Conservation (phyloP, 345 rosid genomes). For the Pugionium cornutum region DNA sequence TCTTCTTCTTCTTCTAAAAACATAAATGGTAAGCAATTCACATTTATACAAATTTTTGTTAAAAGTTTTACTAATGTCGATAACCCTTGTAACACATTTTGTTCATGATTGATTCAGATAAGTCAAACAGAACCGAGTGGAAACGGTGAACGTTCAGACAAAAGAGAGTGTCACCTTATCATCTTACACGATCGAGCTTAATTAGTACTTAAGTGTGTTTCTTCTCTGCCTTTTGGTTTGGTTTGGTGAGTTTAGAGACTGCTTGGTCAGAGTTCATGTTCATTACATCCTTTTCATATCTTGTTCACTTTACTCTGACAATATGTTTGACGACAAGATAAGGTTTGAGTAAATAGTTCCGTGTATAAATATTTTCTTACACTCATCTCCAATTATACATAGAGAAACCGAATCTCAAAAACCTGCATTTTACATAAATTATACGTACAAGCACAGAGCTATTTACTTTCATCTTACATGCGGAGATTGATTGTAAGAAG, state of each 20-base stretch:
- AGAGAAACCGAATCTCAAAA: conserved; percentile 15
- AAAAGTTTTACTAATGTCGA: conserved; percentile 4
- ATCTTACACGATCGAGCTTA: conserved; percentile 22
- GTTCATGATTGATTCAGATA: conserved; percentile 50
- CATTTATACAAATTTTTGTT: conserved; percentile 6
- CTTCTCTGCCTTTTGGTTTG: conserved; percentile 26
- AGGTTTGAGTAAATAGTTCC: conserved; percentile 36
- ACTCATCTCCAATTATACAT: conserved; percentile 22
- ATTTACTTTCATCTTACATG: conserved; percentile 40
- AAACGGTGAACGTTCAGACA: conserved; percentile 54
- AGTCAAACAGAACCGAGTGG: conserved; percentile 67
- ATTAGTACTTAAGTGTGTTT: conserved; percentile 14
- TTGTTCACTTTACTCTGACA: conserved; percentile 30
- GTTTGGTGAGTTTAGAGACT: conserved; percentile 39
- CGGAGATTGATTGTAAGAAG: conserved; percentile 54
- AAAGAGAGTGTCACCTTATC: conserved; percentile 26
- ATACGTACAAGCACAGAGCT: conserved; percentile 15
- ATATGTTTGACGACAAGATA: conserved; percentile 26
- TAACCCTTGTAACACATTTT: conserved; percentile 17
- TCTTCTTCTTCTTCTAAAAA: conserved; percentile 63
- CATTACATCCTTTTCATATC: conserved; percentile 19
- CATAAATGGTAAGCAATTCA: conserved; percentile 49
- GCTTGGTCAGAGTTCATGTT: conserved; percentile 24
- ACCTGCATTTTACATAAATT: conserved; percentile 17
- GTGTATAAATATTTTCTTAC: conserved; percentile 13